Base-by-base conservation (phyloP, 257 asterid genomes). In the Apocynum venetum region DNA sequence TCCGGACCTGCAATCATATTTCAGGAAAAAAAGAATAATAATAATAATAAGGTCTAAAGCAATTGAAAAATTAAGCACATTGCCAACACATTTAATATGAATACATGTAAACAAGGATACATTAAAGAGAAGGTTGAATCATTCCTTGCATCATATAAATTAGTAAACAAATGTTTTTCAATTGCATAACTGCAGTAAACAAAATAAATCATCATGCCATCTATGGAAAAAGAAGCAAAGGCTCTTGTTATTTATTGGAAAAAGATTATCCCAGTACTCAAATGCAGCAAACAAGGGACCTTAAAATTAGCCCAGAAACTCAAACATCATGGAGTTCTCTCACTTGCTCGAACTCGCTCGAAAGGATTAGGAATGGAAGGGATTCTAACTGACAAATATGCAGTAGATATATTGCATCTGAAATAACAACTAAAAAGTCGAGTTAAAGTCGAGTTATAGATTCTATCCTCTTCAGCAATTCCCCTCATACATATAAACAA, bases 1-100 rank as follows among this genome's bases (percentile, higher is more conserved):
- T 86, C 70, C 98, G 97, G 83, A 96, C 99, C 99, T 96, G 88
- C 76, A 75, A 80, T 38, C 67, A 78, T 41, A 60, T 48, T 72
- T 78, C 69, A 76, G n/a, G 78, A 68, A 15, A 52, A 2, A 52
- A 69, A 65, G 73, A 25, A 25, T 25, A 25, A 25, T 25, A 25
- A 77, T 76, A 25, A 25, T 25, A 25, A 25, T 25, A 67, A 49
- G 79, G 72, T 57, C 41, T 38, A 43, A 47, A 71, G 44, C 38
- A 72, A 51, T 20, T 25, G 5, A 35, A 68, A 51, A 67, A 55
- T 2, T 36, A 74, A 31, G 43, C 76, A 63, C 3, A 47, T 48
- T 8, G 17, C 20, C 36, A 49, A 70, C 49, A 57, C 40, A 13
- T 55, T 47, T 41, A 38, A 35, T 17, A 56, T 19, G 25, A 65